Base-by-base conservation (phyloP, 192 early-diverging fungal species). In the Umbelopsis vinacea region DNA sequence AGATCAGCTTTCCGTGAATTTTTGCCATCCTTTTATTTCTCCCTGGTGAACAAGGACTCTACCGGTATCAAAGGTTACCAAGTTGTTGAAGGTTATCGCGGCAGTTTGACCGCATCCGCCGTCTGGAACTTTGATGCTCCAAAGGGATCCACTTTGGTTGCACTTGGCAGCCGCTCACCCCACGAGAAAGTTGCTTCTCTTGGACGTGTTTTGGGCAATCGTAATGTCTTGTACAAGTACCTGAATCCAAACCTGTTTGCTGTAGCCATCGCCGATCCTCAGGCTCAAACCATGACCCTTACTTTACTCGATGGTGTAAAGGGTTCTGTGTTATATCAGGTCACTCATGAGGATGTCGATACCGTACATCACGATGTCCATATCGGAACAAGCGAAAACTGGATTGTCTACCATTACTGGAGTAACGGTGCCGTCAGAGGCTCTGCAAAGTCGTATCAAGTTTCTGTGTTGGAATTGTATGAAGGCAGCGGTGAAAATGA, bases 141-240 rank as follows among this genome's bases (percentile, higher is more conserved):
- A 1, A 75, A 70, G 1, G 84, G 79, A 22, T 89, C 92, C 79
- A 38, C 50, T 14, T 40, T 75, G n/a, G 37, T 71, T 0, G 15
- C 71, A 37, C 55, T 74, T 5, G 46, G 33, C 10, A 47, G 60
- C 12, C 67, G 71, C 15, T 47, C 46, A 9, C 52, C 73, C 9
- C 54, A 70, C 47, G 75, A 94, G 57, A 83, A 87, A 52, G 85
- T 97, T 9, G 94, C 98, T 7, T 95, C 95, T 22, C 70, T 97
- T 26, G 98, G 98, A 21, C 89, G 95, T 17, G 95, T 98, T 7
- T 88, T 98, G 14, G 98, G 96, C 63, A 89, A 98, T 78, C 94
- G 98, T 35, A 90, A 88, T 45, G 98, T 99, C 6, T 88, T 95
- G n/a, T 99, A 97, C 91, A 99, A 99, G 81, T 99, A 98, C 82